Conservation (phyloP, 1,284 basidiomycete species). For the Pseudozyma sp. region DNA sequence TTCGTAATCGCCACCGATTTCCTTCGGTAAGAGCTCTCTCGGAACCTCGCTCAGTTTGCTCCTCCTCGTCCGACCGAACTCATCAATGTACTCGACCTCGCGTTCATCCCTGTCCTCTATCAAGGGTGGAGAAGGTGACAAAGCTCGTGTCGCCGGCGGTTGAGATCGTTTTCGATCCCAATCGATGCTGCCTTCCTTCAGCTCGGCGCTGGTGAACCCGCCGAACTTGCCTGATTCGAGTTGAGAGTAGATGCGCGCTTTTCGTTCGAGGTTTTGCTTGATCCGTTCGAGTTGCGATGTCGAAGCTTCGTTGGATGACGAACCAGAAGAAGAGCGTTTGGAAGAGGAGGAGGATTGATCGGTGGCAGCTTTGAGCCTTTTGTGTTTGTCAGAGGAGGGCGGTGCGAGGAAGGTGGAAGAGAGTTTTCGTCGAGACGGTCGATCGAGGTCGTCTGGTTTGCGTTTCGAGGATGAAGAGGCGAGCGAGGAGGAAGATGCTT, state of each 20-base stretch:
- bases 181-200: slow-evolving; percentile 84
- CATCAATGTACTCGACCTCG: slow-evolving; percentile 84
- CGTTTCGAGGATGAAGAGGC: slow-evolving; percentile 14
- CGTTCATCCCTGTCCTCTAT: slow-evolving; percentile 36
- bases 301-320: background rate
- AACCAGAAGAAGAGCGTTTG: background rate
- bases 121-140: slow-evolving; percentile 22
- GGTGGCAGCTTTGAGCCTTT: background rate
- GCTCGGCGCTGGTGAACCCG: slow-evolving; percentile 72
- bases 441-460: slow-evolving; percentile 1
- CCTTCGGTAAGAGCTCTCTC: slow-evolving; percentile 73
- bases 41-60: slow-evolving; percentile 81
- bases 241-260: slow-evolving; percentile 85
- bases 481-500: slow-evolving; percentile 14
- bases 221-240: slow-evolving; percentile 82
- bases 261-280: slow-evolving; percentile 77
- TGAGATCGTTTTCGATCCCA: slow-evolving; percentile 72
- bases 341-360: background rate
- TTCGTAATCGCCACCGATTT: slow-evolving; percentile 61
- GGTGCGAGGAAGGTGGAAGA: slow-evolving; percentile 16
- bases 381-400: background rate
- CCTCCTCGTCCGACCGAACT: slow-evolving; percentile 81
- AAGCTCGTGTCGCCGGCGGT: slow-evolving; percentile 15
- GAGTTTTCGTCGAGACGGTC: slow-evolving; percentile 4
- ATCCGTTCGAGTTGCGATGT: slow-evolving; percentile 74